Evolutionary conservation across 106 monocot species (phyloP).

Genomic region (Allium fistulosum): DNA sequence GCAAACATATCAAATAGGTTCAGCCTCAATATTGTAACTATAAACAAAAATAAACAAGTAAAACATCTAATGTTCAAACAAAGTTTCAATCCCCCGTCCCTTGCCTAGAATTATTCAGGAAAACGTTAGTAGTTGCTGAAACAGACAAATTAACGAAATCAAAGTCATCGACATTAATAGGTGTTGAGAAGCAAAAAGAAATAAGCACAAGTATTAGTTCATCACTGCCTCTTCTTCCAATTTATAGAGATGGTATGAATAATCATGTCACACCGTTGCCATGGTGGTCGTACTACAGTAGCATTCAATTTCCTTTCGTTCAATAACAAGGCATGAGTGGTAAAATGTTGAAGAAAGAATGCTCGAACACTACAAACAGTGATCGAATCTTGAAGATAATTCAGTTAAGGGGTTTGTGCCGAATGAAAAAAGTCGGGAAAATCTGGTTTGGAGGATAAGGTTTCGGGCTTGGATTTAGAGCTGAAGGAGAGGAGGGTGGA

Average conservation of each 20-base stretch:
- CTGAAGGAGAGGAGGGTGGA: too few relatives aligned
- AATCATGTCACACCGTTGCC: not conserved
- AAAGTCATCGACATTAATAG: not conserved
- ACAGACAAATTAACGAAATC: not conserved
- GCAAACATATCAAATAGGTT: not conserved
- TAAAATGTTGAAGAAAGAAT: not conserved
- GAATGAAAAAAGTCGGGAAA: constrained; percentile 45
- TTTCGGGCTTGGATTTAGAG: too few relatives aligned
- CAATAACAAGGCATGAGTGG: constrained; percentile 8
- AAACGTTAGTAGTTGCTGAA: constrained; percentile 35
- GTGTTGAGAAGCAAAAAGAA: not conserved
- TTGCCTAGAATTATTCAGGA: constrained; percentile 63
- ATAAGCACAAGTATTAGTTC: not conserved
- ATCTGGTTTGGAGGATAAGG: not conserved
- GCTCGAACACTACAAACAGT: not conserved
- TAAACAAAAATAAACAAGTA: too few relatives aligned
- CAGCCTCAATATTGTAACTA: too few relatives aligned
- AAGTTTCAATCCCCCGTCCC: not conserved
- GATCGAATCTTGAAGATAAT: constrained; percentile 1
- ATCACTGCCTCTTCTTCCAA: not conserved
- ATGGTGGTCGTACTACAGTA: constrained; percentile 32
- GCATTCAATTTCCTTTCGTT: constrained; percentile 13
- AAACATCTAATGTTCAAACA: too few relatives aligned
- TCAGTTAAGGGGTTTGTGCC: constrained; percentile 53
- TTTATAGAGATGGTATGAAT: constrained; percentile 13